Base-by-base conservation (phyloP, 176 grass and related monocot species). In the Urochloa ruziziensis region DNA sequence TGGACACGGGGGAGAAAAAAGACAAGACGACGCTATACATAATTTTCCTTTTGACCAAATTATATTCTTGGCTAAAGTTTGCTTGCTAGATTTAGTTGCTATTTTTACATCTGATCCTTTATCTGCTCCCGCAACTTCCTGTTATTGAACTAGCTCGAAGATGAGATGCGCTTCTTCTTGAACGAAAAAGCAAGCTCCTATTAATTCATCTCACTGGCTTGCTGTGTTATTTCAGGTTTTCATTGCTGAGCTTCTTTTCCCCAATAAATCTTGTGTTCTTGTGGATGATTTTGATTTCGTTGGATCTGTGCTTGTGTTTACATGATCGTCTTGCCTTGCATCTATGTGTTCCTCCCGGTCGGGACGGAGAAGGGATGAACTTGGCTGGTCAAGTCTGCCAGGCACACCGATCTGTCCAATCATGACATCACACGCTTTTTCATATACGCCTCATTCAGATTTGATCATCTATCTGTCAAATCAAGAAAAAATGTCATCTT, bases 341-440 rank as follows among this genome's bases (percentile, higher is more conserved):
- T 70, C 39, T 73, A 10, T 62, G 16, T 27, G 32, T 29, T 85
- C 53, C 47, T 85, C 54, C 43, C 7, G 67, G 21, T 7, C 28
- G 33, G 15, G n/a, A n/a, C n/a, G n/a, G 14, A 42, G 57, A 72
- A 47, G 54, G n/a, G 13, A 73, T 24, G 51, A 28, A 28, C 6
- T 71, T 29, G 27, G n/a, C 27, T 42, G 58, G 35, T 32, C 15
- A 27, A 54, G 29, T 24, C 46, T 7, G 59, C 34, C 36, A 77
- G 51, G 46, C 35, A 48, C 52, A 48, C 52, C 77, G 46, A 80
- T 71, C 43, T 81, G 35, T 77, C 71, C 32, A 85, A 61, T 85
- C 77, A 65, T 81, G 60, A 27, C 28, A 35, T 71, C 35, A 21
- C n/a, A 27, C 24, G n/a, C 18, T 42, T 76, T 82, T 58, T 32